A percentile compares a stretch with the other conserved stretches of the same genome.
phyloP scores from a whole-genome alignment of 2,329 filamentous ascomycete species.

The Pestalotiopsis sp. region DNA sequence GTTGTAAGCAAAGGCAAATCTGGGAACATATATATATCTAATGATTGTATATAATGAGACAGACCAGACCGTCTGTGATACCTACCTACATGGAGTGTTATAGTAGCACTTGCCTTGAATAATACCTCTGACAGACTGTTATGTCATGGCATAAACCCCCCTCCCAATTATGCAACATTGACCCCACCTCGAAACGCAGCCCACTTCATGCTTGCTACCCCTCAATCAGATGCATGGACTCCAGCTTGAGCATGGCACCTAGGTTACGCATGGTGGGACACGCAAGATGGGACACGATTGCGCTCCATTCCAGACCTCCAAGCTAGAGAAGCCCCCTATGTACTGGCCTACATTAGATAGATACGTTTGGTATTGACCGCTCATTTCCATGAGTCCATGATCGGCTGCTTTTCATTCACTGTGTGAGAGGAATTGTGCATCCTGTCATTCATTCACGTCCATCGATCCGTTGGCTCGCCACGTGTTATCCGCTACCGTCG shows the following conservation, averaged over 20 bases:
- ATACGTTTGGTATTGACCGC: not conserved
- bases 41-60: not conserved
- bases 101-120: too few species aligned
- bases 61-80: too few species aligned
- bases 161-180: not conserved
- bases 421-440: not conserved
- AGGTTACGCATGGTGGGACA: not conserved
- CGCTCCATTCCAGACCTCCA: not conserved
- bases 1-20: not conserved
- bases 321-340: not conserved
- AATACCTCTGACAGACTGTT: not conserved
- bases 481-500: not conserved
- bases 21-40: not conserved
- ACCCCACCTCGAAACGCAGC: not conserved
- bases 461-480: not conserved
- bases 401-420: not conserved
- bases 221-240: not conserved
- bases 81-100: too few species aligned
- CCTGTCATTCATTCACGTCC: not conserved
- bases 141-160: conserved; percentile 6
- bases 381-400: not conserved
- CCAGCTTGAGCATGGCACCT: not conserved
- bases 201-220: not conserved
- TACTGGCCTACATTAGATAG: not conserved
- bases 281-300: conserved; percentile 9